phyloP scores from a whole-genome alignment of 148 eudicot species.

The Simmondsia chinensis region DNA sequence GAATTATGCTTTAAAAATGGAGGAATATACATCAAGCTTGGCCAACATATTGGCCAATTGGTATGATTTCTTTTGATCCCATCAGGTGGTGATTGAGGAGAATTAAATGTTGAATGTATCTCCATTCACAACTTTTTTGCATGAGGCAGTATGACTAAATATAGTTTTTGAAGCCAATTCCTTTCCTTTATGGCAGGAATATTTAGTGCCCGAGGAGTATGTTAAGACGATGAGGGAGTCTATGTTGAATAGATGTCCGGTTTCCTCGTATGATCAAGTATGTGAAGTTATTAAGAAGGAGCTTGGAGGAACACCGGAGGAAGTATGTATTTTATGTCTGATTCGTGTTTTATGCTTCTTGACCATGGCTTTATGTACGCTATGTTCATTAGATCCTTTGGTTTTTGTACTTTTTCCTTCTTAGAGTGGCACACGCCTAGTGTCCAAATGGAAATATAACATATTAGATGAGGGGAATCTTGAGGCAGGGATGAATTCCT shows the following conservation, averaged over 20 bases:
- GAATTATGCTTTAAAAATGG: constrained; percentile 94
- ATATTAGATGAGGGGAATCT: too few species aligned
- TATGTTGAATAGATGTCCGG: constrained; percentile 88
- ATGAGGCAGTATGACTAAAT: too few species aligned
- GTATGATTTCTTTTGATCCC: constrained; percentile 28
- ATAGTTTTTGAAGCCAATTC: constrained; percentile 14
- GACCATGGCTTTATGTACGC: background rate
- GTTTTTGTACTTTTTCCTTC: too few species aligned
- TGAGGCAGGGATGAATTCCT: too few species aligned
- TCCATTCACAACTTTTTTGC: background rate
- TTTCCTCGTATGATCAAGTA: constrained; percentile 88
- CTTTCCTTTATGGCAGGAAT: constrained; percentile 46
- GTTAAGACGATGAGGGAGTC: constrained; percentile 76
- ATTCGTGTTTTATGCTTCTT: background rate
- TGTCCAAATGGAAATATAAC: too few species aligned
- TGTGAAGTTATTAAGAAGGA: constrained; percentile 71
- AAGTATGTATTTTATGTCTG: constrained; percentile 38
- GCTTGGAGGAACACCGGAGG: constrained; percentile 87
- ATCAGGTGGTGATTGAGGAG: background rate
- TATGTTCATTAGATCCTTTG: too few species aligned
- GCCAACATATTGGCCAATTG: constrained; percentile 94
- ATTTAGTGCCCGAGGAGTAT: constrained; percentile 83
- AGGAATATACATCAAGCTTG: constrained; percentile 96
- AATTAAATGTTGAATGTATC: constrained; percentile 2
- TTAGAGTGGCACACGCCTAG: too few species aligned